Percentiles rank a stretch among this genome's conserved stretches.
Conservation (phyloP, 331 rosid genomes). For the Saraca asoca region DNA sequence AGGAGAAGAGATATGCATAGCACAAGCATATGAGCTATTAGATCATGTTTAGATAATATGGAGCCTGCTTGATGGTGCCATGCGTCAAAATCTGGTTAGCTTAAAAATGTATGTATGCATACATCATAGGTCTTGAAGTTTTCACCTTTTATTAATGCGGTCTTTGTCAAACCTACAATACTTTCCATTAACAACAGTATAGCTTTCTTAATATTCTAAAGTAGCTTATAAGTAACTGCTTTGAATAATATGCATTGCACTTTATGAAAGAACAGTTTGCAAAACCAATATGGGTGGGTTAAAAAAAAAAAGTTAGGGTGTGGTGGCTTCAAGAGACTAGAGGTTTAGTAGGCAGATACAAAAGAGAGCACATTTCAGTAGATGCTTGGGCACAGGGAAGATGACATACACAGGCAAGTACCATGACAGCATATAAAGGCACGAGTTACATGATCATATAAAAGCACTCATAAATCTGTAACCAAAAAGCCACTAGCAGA, state of each 20-base stretch:
- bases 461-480: slow-evolving; percentile 9
- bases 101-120: no score
- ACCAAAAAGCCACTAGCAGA: slow-evolving; percentile 14
- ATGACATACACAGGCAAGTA: not conserved
- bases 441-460: slow-evolving; percentile 15
- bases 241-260: not conserved
- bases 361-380: not conserved
- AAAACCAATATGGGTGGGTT: not conserved
- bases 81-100: no score
- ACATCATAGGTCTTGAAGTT: no score
- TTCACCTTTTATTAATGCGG: not conserved
- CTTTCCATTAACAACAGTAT: not conserved
- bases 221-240: not conserved
- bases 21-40: no score
- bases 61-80: no score
- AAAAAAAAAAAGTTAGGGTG: slow-evolving; percentile 19
- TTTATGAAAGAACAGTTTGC: no score
- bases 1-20: no score
- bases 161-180: not conserved
- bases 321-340: not conserved
- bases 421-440: slow-evolving; percentile 7
- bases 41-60: no score
- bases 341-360: slow-evolving; percentile 15
- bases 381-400: slow-evolving; percentile 22
- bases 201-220: not conserved